Evolutionary conservation across 345 rosid genomes (phyloP), one percentile per base, ranked within the genome.

Genomic region (Aurinia saxatilis): DNA sequence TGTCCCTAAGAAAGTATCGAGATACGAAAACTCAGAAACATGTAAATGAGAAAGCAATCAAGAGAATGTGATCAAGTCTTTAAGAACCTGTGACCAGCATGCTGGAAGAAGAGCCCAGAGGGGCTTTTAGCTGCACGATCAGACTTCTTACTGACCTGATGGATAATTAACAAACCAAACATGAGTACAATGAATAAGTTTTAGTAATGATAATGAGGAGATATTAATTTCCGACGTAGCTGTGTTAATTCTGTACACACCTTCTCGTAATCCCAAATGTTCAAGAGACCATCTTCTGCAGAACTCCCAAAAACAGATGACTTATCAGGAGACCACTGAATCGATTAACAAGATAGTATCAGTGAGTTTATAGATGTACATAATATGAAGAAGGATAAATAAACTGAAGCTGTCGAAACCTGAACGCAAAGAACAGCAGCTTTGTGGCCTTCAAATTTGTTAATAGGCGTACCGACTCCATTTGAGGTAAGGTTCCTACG

Each of bases 361-460:
- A 50, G 67, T 15, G 21, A 2, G 44, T 46, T 52, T 11, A 36
- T 0, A 50, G 10, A 10, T 37, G 36, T 3, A 36, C 1, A 7
- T 16, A 10, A 25, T 27, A 35, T 10, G 23, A 51, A 42, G 2
- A 44, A 41, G 9, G 27, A 41, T 1, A 68, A 61, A 37, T 5
- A 38, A 40, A 51, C 1, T 42, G 50, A 11, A n/a, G 5, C 29
- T 34, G 27, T 59, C 37, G 39, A 73, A 36, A 81, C 96, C 91
- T 91, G 98, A 36, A 88, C 95, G 76, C 96, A 91, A 55, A 88
- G 91, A 56, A 91, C 95, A 13, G 95, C 81, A 71, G 89, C 95
- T 73, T 52, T 76, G 70, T 91, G 98, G 63, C 91, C 96, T 69
- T 72, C 88, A 53, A 88, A 85, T 50, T 75, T 84, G 65, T 88